Evolutionary conservation across 2,329 filamentous ascomycete genomes (phyloP).

Genomic region (Aphanoascus verrucosus): DNA sequence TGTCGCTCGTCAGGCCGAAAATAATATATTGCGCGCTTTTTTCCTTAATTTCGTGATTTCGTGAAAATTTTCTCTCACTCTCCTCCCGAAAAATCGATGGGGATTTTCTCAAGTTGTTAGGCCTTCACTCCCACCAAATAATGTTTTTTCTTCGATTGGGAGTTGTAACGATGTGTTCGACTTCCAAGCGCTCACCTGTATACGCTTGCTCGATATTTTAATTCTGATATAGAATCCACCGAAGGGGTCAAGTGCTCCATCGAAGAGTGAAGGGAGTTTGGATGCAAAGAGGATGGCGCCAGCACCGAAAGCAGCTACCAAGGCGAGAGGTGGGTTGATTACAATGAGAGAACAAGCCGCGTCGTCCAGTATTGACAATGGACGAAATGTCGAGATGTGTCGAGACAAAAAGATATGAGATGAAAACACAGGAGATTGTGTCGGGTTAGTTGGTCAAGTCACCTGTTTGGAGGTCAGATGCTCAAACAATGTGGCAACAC

Average conservation of each 20-base stretch:
- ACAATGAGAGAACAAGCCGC: background rate
- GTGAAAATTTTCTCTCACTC: background rate
- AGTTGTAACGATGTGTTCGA: constrained; percentile 6
- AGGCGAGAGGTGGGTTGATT: constrained; percentile 3
- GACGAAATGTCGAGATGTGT: background rate
- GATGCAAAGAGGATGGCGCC: constrained; percentile 2
- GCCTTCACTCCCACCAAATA: background rate
- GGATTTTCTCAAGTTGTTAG: background rate
- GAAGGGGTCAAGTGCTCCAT: constrained; percentile 21
- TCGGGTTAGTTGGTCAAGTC: constrained; percentile 1
- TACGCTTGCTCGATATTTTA: constrained; percentile 20
- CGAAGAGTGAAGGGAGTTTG: constrained; percentile 15
- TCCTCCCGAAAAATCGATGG: background rate
- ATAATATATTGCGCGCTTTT: background rate
- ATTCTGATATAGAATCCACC: constrained; percentile 20
- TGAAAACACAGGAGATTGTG: background rate
- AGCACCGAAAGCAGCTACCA: constrained; percentile 8
- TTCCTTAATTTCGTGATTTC: background rate
- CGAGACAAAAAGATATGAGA: background rate
- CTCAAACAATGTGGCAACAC: background rate
- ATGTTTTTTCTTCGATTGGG: background rate
- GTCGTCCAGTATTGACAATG: background rate
- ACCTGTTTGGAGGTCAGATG: background rate
- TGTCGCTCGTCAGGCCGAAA: background rate
- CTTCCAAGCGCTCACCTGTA: constrained; percentile 17